Conservation (phyloP, 805 yeast genomes). For the Cyberlindnera petersonii region DNA sequence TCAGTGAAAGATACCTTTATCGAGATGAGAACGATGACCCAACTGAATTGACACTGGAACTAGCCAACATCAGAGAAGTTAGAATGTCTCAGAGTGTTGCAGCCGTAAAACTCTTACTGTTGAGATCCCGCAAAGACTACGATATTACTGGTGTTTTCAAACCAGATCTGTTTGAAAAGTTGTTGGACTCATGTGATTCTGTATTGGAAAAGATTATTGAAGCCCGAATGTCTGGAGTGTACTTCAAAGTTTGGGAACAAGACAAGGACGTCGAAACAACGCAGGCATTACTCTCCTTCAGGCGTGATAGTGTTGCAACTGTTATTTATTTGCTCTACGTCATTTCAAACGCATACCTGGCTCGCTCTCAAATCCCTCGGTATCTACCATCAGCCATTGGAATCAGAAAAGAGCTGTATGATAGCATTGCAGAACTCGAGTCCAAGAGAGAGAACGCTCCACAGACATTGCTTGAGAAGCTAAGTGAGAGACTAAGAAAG, state of each 20-base stretch:
- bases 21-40: slow-evolving; percentile 45
- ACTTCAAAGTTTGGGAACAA: slow-evolving; percentile 42
- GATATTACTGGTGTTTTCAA: slow-evolving; percentile 35
- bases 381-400: slow-evolving; percentile 43
- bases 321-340: slow-evolving; percentile 41
- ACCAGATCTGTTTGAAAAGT: slow-evolving; percentile 29
- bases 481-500: slow-evolving; percentile 11
- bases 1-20: slow-evolving; percentile 45
- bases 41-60: slow-evolving; percentile 39
- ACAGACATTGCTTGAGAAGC: slow-evolving; percentile 9
- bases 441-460: slow-evolving; percentile 4
- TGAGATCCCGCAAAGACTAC: slow-evolving; percentile 36
- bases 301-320: slow-evolving; percentile 47
- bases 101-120: slow-evolving; percentile 36
- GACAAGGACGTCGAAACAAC: slow-evolving; percentile 38
- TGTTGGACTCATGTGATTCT: slow-evolving; percentile 36
- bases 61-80: slow-evolving; percentile 45
- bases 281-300: slow-evolving; percentile 36
- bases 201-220: slow-evolving; percentile 42
- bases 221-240: slow-evolving; percentile 45
- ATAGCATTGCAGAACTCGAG: slow-evolving; percentile 35
- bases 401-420: slow-evolving; percentile 41
- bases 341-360: slow-evolving; percentile 39
- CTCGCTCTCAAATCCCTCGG: slow-evolving; percentile 36
- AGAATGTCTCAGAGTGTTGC: slow-evolving; percentile 41